phyloP scores from a whole-genome alignment of 768 basidiomycete species.

The Mycena filopes region DNA sequence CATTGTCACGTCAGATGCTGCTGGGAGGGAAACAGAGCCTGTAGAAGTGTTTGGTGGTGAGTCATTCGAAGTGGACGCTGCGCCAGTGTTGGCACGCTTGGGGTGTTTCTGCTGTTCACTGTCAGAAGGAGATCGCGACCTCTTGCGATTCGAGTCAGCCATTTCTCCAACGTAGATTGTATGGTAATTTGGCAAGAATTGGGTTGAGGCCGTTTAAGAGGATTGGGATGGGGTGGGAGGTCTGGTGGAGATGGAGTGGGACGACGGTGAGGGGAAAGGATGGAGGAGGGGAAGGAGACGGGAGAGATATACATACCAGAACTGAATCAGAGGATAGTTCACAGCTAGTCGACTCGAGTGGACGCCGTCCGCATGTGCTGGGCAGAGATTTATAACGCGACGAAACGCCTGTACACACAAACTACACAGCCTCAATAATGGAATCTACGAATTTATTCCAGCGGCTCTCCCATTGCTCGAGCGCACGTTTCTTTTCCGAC shows the following conservation, averaged over 20 bases:
- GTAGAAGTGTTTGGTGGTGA: conserved; percentile 57
- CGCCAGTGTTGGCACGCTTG: conserved; percentile 88
- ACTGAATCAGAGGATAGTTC: conserved; percentile 11
- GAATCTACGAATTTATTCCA: conserved; percentile 59
- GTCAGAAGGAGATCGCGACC: conserved; percentile 88
- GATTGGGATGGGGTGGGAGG: conserved; percentile 52
- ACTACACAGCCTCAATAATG: conserved; percentile 17
- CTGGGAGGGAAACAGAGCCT: conserved; percentile 54
- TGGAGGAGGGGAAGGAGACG: conserved; percentile 50
- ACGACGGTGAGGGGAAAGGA: conserved; percentile 69
- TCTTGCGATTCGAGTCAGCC: conserved; percentile 85
- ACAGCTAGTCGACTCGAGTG: not conserved
- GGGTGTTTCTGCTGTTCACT: conserved; percentile 81
- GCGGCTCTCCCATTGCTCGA: conserved; percentile 55
- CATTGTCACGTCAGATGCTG: conserved; percentile 72
- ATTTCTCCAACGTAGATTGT: conserved; percentile 78
- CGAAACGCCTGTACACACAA: conserved; percentile 14
- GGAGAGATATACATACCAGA: conserved; percentile 49
- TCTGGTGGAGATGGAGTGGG: conserved; percentile 65
- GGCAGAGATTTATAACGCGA: not conserved
- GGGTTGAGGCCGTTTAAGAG: conserved; percentile 47
- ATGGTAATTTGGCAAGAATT: conserved; percentile 51
- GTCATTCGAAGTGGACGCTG: conserved; percentile 71
- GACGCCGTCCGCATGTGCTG: conserved; percentile 8
- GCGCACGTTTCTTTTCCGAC: conserved; percentile 56